Evolutionary conservation across 306 rosid genomes (phyloP).

Genomic region (Pueraria montana): DNA sequence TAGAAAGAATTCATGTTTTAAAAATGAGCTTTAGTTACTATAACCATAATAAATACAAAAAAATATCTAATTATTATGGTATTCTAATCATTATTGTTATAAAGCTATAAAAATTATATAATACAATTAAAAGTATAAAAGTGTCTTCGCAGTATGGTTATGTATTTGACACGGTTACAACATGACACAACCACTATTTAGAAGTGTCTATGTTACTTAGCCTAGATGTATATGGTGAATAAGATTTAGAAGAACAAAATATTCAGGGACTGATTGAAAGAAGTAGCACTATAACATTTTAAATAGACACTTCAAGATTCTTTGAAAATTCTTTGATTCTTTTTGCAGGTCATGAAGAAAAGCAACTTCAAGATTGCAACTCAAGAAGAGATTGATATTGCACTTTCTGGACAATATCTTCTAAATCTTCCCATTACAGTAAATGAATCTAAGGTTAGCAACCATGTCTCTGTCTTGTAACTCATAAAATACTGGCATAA

Average conservation of each 20-base stretch:
- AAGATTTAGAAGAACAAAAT: constrained; percentile 3
- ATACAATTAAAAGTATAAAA: background rate
- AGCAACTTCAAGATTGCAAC: constrained; percentile 89
- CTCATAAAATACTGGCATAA: background rate
- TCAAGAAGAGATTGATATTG: constrained; percentile 80
- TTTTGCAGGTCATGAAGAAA: constrained; percentile 78
- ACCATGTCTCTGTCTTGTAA: background rate
- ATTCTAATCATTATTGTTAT: background rate
- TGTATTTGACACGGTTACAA: background rate
- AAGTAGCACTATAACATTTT: background rate
- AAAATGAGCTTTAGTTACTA: background rate
- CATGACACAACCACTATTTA: background rate
- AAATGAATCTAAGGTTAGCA: constrained; percentile 81
- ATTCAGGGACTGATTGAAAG: background rate
- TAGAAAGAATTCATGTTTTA: no score
- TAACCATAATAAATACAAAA: background rate
- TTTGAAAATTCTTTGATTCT: constrained; percentile 17
- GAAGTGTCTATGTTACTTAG: background rate
- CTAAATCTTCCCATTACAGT: constrained; percentile 91
- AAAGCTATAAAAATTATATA: background rate
- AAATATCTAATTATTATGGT: background rate
- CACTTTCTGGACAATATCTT: constrained; percentile 91
- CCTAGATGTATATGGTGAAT: background rate
- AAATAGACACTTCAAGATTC: background rate
- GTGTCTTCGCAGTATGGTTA: background rate